Conservation (phyloP, 1,139 yeast species). For the Candida glucosophila region DNA sequence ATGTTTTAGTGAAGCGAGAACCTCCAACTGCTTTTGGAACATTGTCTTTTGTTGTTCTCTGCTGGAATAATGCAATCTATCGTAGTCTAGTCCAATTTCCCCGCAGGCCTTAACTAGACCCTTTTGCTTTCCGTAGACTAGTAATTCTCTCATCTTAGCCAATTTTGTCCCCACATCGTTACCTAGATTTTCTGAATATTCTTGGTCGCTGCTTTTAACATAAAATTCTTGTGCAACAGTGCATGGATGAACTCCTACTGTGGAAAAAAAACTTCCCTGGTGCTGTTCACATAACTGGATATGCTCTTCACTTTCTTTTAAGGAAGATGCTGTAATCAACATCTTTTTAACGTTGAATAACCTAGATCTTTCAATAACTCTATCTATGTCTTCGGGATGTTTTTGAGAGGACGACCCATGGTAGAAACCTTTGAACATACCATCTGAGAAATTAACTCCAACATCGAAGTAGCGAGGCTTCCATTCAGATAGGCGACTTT, state of each 20-base stretch:
- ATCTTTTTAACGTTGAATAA: slow-evolving; percentile 57
- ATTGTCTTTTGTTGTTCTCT: slow-evolving; percentile 57
- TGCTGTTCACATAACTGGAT: slow-evolving; percentile 24
- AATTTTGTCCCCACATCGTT: slow-evolving; percentile 31
- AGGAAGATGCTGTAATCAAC: slow-evolving; percentile 76
- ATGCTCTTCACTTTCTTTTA: slow-evolving; percentile 50
- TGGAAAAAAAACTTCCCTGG: slow-evolving; percentile 41
- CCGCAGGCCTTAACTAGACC: slow-evolving; percentile 75
- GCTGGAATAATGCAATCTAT: slow-evolving; percentile 70
- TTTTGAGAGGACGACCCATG: slow-evolving; percentile 46
- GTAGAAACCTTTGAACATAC: slow-evolving; percentile 78
- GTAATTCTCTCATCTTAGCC: slow-evolving; percentile 38
- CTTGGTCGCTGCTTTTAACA: slow-evolving; percentile 8
- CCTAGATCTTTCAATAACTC: slow-evolving; percentile 61
- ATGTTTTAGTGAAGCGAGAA: slow-evolving; percentile 39
- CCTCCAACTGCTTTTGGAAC: slow-evolving; percentile 64
- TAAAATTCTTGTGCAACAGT: slow-evolving; percentile 56
- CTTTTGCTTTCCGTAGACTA: slow-evolving; percentile 35
- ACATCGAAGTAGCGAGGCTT: slow-evolving; percentile 39
- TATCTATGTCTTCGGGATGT: slow-evolving; percentile 60
- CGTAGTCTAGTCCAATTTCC: slow-evolving; percentile 91
- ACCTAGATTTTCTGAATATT: slow-evolving; percentile 15
- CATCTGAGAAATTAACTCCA: slow-evolving; percentile 83
- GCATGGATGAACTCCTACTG: slow-evolving; percentile 96
- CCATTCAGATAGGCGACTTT: slow-evolving; percentile 22